Conservation (phyloP, 441 rosid species). For the Corymbia calophylla region DNA sequence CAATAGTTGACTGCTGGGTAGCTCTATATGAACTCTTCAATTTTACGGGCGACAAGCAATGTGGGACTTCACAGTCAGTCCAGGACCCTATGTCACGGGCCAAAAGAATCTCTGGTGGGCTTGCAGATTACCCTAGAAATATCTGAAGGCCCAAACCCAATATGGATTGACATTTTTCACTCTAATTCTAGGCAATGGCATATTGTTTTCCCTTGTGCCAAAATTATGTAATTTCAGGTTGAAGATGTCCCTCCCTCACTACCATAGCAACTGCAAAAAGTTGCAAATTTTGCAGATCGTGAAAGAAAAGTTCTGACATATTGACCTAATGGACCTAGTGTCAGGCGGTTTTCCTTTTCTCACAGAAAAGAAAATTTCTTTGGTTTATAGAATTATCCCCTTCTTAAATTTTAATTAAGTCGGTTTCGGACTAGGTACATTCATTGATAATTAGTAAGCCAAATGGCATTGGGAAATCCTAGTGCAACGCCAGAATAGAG, state of each 20-base stretch:
- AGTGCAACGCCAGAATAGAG: neutral
- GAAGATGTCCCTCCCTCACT: neutral
- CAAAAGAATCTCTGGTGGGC: neutral
- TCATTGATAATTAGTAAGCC: neutral
- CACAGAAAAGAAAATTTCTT: neutral
- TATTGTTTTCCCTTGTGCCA: neutral
- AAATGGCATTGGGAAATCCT: neutral
- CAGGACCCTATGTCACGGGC: neutral
- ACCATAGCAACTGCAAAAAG: neutral
- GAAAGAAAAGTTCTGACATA: neutral
- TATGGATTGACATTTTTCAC: neutral
- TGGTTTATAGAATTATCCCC: neutral
- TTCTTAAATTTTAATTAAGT: neutral
- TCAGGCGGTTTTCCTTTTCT: neutral
- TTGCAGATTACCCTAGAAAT: neutral
- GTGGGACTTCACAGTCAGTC: neutral
- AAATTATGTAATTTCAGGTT: neutral
- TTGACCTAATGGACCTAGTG: neutral
- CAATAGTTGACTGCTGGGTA: accelerated
- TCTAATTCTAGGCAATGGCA: neutral
- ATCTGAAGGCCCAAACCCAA: neutral
- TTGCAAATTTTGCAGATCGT: neutral
- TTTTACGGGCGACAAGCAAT: accelerated
- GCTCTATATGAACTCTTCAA: neutral
- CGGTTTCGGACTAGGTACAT: neutral